Base-by-base conservation (phyloP, 2,329 filamentous ascomycete genomes). In the Botryotinia globosa region DNA sequence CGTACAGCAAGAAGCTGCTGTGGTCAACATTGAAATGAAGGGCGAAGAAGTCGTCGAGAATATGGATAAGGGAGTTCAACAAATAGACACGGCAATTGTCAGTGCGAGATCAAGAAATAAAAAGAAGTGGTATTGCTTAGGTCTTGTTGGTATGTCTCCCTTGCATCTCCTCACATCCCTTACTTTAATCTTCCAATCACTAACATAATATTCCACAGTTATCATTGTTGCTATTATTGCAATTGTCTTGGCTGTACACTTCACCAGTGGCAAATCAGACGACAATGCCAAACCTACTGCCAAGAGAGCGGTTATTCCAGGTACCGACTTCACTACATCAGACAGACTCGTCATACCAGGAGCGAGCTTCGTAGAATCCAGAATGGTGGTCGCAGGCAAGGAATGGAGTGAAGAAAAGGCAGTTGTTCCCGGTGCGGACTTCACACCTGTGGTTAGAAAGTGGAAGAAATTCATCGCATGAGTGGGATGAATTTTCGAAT, bases 121-220 rank as follows among this genome's bases (percentile, higher is more conserved):
- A 72, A 79, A 79, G 94, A 98, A 98, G 92, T 98, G 94, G 94
- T 94, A 92, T 81, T 97, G 94, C 86, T 84, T 97, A 77, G 90
- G 91, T 79, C 93, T 98, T 84, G 85, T 87, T 81, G 83, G 87
- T 88, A 77, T 71, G 76, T 76, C 66, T 51, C 59, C 32, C 51
- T 63, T 63, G 25, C 29, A 65, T 56, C 44, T 66, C 37, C 58
- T 48, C 29, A 1, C 10, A 56, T 69, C 32, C 61, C 51, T 67
- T 29, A 22, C 54, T 72, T 59, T 62, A 62, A 54, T 39, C 62
- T 70, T 51, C 18, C 42, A 45, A 54, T 48, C 64, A 61, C 74
- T 77, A 73, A 75, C 48, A 66, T 44, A 69, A 75, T 77, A 76
- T 69, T 66, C 37, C 16, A 3, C 71, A 88, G 86, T 87, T 71